These are phyloP conservation scores for Drechslerella coelobrocha DNA, from an alignment of 2,329 filamentous ascomycete species.

Conservation along the genomic window DNA sequence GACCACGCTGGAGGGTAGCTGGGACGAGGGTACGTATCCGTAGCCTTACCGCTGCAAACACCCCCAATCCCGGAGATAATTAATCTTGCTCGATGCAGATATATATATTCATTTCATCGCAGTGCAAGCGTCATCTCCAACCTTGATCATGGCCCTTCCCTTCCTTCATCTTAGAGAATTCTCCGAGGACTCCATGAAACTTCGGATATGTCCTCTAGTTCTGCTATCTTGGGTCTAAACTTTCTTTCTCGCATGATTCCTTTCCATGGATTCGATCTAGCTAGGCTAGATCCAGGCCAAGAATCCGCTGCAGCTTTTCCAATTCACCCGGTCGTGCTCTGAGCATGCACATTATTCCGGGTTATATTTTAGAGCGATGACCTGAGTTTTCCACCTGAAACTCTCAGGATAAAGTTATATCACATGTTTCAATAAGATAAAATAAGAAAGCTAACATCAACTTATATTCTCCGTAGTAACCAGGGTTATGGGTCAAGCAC, in stretches of 20 bases:
- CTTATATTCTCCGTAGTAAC: slow-evolving; percentile 45
- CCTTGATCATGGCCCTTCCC: slow-evolving; percentile 5
- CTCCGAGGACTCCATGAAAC: slow-evolving; percentile 29
- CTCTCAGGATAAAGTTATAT: not conserved
- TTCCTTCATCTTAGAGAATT: slow-evolving; percentile 28
- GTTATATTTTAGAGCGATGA: not conserved
- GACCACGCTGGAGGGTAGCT: slow-evolving; percentile 89
- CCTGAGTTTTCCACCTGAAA: not conserved
- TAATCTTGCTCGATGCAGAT: not conserved
- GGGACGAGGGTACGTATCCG: slow-evolving; percentile 69
- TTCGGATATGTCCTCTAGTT: slow-evolving; percentile 13
- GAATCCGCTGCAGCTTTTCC: slow-evolving; percentile 4
- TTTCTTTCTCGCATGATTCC: slow-evolving; percentile 7
- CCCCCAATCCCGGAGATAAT: slow-evolving; percentile 1
- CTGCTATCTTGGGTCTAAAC: not conserved
- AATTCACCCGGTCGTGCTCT: slow-evolving; percentile 8
- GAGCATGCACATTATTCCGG: slow-evolving; percentile 1
- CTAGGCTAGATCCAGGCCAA: not conserved
- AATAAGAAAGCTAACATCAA: not conserved
- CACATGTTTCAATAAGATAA: not conserved
- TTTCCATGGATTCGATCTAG: slow-evolving; percentile 26
- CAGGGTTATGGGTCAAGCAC: slow-evolving; percentile 80
- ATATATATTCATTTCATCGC: too few relatives aligned
- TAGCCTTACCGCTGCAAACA: not conserved
- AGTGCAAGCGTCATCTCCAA: slow-evolving; percentile 9